phyloP scores from a whole-genome alignment of 2,329 filamentous ascomycete genomes.

The Fusarium domesticum region DNA sequence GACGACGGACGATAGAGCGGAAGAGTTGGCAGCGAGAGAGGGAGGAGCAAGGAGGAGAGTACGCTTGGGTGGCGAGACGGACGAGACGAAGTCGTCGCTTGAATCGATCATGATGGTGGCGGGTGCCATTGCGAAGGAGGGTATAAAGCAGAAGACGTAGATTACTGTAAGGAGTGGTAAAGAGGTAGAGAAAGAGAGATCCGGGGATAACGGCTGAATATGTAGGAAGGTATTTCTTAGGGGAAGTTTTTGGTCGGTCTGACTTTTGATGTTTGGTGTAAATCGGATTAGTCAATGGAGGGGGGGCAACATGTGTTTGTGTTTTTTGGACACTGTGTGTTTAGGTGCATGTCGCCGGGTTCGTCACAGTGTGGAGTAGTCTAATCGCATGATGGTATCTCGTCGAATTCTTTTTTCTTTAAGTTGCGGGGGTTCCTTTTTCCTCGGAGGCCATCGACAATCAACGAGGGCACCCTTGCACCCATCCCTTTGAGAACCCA shows the following conservation, averaged over 20 bases:
- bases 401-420: constrained; percentile 15
- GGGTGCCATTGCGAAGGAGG: constrained; percentile 44
- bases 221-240: constrained; percentile 18
- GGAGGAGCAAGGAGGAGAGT: constrained; percentile 88
- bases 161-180: not conserved
- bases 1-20: constrained; percentile 69
- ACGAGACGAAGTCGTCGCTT: constrained; percentile 49
- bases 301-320: constrained; percentile 10
- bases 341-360: not conserved
- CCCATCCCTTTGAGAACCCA: no score
- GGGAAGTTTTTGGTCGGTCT: constrained; percentile 7
- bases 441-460: constrained; percentile 26
- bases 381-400: constrained; percentile 16
- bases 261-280: constrained; percentile 11
- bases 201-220: not conserved
- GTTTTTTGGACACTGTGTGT: constrained; percentile 17
- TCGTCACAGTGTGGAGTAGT: constrained; percentile 15
- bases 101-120: constrained; percentile 54
- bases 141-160: not conserved
- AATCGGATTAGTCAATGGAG: constrained; percentile 30
- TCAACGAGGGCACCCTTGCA: constrained; percentile 9
- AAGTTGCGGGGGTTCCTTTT: constrained; percentile 30
- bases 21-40: constrained; percentile 81
- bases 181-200: constrained; percentile 2
- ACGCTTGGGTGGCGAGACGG: constrained; percentile 40